A percentile compares a stretch with the other conserved stretches of the same genome.
Conservation (phyloP, 305 asterid species). For the Solanum chacoense region DNA sequence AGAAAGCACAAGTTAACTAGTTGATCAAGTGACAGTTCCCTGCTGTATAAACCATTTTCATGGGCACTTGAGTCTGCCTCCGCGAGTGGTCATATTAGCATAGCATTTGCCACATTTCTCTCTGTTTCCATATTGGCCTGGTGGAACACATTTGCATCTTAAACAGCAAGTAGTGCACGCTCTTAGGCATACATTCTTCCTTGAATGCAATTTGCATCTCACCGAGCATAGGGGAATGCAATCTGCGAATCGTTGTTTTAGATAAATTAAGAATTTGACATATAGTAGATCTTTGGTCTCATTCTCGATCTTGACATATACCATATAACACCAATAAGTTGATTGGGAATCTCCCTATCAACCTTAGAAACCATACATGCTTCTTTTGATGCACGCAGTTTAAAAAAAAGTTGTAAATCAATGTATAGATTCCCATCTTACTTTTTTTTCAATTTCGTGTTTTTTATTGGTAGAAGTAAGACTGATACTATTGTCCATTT, state of each 20-base stretch:
- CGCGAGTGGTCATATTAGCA: constrained; percentile 50
- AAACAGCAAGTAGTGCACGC: constrained; percentile 66
- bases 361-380: too few relatives aligned
- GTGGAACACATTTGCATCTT: constrained; percentile 57
- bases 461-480: too few relatives aligned
- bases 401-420: too few relatives aligned
- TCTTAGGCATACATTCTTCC: constrained; percentile 53
- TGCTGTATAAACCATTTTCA: constrained; percentile 4
- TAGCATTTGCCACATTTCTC: constrained; percentile 52
- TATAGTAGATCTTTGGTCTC: not conserved
- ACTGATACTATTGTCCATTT: too few relatives aligned
- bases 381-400: too few relatives aligned
- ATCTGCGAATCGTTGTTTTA: constrained; percentile 18
- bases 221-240: constrained; percentile 47
- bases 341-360: too few relatives aligned
- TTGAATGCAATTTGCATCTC: constrained; percentile 44
- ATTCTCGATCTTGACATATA: not conserved
- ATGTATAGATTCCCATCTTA: too few relatives aligned
- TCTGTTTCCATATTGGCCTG: constrained; percentile 28
- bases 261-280: not conserved
- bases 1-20: not conserved
- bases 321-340: too few relatives aligned
- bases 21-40: not conserved
- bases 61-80: constrained; percentile 64
- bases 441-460: too few relatives aligned